Percentiles rank a stretch among this genome's conserved stretches.
Evolutionary conservation across 179 eudicot genomes (phyloP).

Genomic region (Drosera spatulata): DNA sequence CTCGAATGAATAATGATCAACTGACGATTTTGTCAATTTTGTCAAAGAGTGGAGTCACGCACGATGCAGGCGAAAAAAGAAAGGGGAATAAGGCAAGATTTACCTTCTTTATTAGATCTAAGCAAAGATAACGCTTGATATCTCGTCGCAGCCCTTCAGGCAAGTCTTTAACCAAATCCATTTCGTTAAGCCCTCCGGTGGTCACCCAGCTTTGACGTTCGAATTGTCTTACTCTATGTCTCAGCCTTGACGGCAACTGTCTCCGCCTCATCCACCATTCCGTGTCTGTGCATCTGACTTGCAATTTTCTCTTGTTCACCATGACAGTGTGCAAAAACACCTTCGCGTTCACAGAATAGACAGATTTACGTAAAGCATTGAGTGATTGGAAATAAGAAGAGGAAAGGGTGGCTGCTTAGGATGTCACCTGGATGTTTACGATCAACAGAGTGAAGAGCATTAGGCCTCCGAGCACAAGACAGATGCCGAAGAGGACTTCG

Average conservation of each 20-base stretch:
- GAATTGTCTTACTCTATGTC: constrained; percentile 51
- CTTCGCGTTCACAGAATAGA: constrained; percentile 11
- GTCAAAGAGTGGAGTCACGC: not conserved
- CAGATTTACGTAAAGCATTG: not conserved
- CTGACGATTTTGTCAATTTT: too few species aligned
- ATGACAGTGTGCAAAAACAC: constrained; percentile 51
- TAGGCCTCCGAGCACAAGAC: constrained; percentile 66
- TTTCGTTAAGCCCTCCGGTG: constrained; percentile 61
- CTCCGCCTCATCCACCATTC: constrained; percentile 83
- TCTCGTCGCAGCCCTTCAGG: constrained; percentile 72
- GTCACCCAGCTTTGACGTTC: constrained; percentile 55
- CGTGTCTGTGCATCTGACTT: constrained; percentile 47
- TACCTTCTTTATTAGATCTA: constrained; percentile 56
- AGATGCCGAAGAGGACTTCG: constrained; percentile 56
- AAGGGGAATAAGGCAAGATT: not conserved
- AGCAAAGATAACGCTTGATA: constrained; percentile 63
- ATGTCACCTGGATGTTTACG: constrained; percentile 85
- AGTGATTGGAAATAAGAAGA: not conserved
- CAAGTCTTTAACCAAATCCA: constrained; percentile 62
- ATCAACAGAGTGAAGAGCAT: constrained; percentile 79
- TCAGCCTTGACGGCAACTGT: constrained; percentile 44
- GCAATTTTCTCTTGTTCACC: constrained; percentile 49
- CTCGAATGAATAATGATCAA: too few species aligned
- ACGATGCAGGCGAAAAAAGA: not conserved
- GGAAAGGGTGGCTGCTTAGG: not conserved